Evolutionary conservation across 129 eudicot genomes (phyloP), one percentile per base, ranked within the genome.

Genomic region (Lactuca saligna): DNA sequence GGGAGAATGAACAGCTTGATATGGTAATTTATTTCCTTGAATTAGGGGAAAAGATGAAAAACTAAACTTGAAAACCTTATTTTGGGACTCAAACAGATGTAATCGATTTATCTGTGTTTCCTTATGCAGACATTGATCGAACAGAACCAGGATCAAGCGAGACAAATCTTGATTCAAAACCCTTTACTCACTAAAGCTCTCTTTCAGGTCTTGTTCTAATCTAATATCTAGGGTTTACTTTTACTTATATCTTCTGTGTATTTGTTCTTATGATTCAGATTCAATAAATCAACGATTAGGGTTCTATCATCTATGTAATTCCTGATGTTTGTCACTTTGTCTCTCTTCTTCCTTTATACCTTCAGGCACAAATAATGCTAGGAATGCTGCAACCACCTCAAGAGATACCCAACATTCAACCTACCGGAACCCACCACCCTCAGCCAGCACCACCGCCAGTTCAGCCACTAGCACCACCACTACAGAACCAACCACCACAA

Each of bases 331-430:
- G 8, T 65, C n/a, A 42, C 57, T 59, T 65, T 17, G 8, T 65
- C 17, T 53, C 57, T 68, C 17, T 13, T 38, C 34, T 79, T 72
- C 13, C 8, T 75, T 14, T 69, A 29, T 67, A 54, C 46, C 58
- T 58, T 54, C 64, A 92, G 98, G 98, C 96, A 61, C 98, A 92
- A 75, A 92, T 92, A 31, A 84, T 92, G 96, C 98, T 92, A 17
- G 96, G 98, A 70, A 92, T 92, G 98, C 88, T 92, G 79, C 89
- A 85, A 83, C 83, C 98, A 25, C 81, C 96, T 48, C 88, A 91
- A 84, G 80, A 82, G 97, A 59, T 69, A 57, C 84, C 85, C 17
- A 77, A 74, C 55, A 74, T 76, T 72, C 87, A 82, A 75, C 76
- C 91, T 20, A 57, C 82, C 7, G 71, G 76, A 58, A 35, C 90